A percentile compares a stretch with the other conserved stretches of the same genome.
Evolutionary conservation across 129 eudicot genomes (phyloP).

Genomic region (Oenanthe sinensis): DNA sequence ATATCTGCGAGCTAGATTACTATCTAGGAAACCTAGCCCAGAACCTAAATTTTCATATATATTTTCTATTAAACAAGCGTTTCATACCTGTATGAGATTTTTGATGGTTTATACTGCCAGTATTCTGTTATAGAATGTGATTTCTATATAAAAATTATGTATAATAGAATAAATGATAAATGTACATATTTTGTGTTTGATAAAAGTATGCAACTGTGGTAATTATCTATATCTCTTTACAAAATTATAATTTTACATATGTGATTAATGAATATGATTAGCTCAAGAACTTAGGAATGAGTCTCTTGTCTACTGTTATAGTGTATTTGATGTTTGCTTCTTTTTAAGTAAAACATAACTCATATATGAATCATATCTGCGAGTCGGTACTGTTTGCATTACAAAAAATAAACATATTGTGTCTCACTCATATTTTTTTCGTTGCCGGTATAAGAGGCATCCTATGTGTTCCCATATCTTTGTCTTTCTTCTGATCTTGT

Average conservation of each 20-base stretch:
- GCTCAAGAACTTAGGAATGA: neutral
- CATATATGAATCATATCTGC: neutral
- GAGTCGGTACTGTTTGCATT: neutral
- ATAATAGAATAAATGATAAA: neutral
- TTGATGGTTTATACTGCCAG: neutral
- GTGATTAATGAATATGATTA: neutral
- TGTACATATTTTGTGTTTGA: neutral
- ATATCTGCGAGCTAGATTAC: neutral
- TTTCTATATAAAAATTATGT: neutral
- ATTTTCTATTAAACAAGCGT: neutral
- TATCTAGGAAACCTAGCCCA: neutral
- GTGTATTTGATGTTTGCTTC: neutral
- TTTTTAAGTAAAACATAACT: neutral
- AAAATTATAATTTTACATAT: neutral
- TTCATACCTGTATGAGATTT: neutral
- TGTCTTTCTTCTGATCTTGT: constrained; percentile 20
- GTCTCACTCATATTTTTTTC: neutral
- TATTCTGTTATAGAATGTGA: neutral
- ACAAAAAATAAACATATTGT: neutral
- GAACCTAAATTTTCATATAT: neutral
- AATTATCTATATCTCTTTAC: neutral
- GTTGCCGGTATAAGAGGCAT: neutral
- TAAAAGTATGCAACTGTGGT: neutral
- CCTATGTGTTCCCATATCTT: constrained; percentile 1
- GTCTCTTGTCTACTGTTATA: neutral